Evolutionary conservation across 192 early-diverging fungal species (phyloP).

Genomic region (Coemansia reversa): DNA sequence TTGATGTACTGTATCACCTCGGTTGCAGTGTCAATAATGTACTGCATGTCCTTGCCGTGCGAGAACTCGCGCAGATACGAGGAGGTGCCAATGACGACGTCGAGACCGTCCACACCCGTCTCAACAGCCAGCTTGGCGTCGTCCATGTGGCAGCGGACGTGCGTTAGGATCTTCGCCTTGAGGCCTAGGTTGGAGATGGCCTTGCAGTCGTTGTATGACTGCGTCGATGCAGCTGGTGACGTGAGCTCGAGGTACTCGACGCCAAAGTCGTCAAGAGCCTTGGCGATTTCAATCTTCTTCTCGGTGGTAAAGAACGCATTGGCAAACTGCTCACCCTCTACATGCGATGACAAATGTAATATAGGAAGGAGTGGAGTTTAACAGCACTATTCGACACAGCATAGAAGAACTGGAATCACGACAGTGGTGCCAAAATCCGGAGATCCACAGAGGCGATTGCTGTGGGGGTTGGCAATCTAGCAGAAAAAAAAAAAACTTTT

Average conservation of each 20-base stretch:
- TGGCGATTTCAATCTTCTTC: constrained; percentile 98
- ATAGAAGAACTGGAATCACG: too few species aligned
- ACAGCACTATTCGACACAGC: too few species aligned
- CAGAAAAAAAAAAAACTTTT: constrained; percentile 1
- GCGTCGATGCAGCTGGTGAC: constrained; percentile 94
- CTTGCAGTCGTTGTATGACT: constrained; percentile 89
- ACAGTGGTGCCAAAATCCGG: too few species aligned
- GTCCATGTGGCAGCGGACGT: constrained; percentile 98
- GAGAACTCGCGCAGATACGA: constrained; percentile 96
- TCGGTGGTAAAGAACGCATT: constrained; percentile 98
- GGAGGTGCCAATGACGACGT: constrained; percentile 97
- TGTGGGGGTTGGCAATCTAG: background rate
- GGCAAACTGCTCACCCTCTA: constrained; percentile 99
- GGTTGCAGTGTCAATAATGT: constrained; percentile 92
- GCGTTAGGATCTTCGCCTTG: constrained; percentile 97
- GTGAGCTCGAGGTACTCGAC: constrained; percentile 99
- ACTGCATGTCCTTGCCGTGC: constrained; percentile 99
- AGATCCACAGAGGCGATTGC: too few species aligned
- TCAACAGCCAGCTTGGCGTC: constrained; percentile 95
- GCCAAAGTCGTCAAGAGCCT: constrained; percentile 96
- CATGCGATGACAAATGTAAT: background rate
- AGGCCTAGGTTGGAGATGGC: constrained; percentile 90
- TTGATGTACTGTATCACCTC: constrained; percentile 97
- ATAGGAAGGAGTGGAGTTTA: too few species aligned
- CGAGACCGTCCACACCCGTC: constrained; percentile 95